Evolutionary conservation across 306 rosid species (phyloP), one percentile per base, ranked within the genome.

Genomic region (Mimosa bimucronata): DNA sequence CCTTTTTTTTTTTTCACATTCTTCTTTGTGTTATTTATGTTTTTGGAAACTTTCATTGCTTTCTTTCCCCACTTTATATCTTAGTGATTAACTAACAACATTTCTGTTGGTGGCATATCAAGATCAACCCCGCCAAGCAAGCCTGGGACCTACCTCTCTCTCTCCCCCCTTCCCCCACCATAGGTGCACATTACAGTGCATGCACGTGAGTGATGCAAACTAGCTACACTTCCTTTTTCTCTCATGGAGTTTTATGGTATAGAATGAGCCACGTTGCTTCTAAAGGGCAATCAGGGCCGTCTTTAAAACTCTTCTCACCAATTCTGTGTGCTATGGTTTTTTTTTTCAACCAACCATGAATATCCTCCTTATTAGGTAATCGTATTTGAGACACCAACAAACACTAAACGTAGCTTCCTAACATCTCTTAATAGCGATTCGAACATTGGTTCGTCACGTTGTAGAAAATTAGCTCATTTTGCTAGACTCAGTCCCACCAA

Each of bases 201-300:
- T 60, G 82, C 94, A 88, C 85, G 88, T 90, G 92, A 87, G 26
- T 73, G 86, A 84, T 73, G 83, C 76, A 81, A 81, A 66, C 61
- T 30, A 71, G 84, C 86, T 84, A 87, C 90, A 73, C 87, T 77
- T 72, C 90, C 74, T 79, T 9, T 79, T 79, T 18, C 41, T 67
- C 31, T 67, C 31, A 38, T 4, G 58, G 80, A 70, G 46, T 21
- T 83, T 25, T 34, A 82, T 82, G 90, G 91, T 61, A 21, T 37
- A 21, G 28, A 42, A n/a, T 58, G 18, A 79, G 82, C 97, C 97
- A 83, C 94, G 89, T 80, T 73, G 71, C 84, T 15, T 9, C 1
- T 31, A 53, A 31, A 85, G 53, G 58, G 34, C 55, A 80, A 73
- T 80, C 78, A 8, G 52, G 60, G 21, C 87, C 78, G 44, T 74